Base-by-base conservation (phyloP, 148 eudicot species). In the Talinum fruticosum region DNA sequence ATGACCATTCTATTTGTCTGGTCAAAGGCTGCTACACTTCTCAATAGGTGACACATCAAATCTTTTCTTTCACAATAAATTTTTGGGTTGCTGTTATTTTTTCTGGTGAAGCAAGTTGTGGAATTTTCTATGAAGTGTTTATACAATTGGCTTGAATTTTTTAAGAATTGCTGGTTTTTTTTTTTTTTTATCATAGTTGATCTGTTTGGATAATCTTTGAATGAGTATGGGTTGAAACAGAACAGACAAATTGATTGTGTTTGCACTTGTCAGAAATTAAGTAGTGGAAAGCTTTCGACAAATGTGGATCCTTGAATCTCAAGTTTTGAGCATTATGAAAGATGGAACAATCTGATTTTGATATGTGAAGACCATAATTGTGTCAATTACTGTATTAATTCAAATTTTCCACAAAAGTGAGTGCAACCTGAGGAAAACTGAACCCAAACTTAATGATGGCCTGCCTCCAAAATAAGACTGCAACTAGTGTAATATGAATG, bases 1-100 rank as follows among this genome's bases (percentile, higher is more conserved):
- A 53, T 94, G 68, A 80, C 92, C 66, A 88, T 94, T 77, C 86
- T 94, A 1, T 94, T 92, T 75, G 78, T 92, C 26, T 94, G 98
- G 98, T 92, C 98, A 33, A 94, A 94, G 86, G 86, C 98, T 57
- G 97, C 98, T 19, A 86, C 92, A 57, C 86, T 92, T 87, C 84
- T 94, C 19, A 90, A 90, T 83, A 84, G 97, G 98, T 94, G 81
- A 76, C 30, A 21, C 30, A n/a, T 72, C 37, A 0, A 2, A 69
- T 12, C 18, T 24, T 7, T 66, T 69, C 18, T 8, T 62, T 35
- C 36, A 13, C 12, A 28, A 62, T 12, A 10, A n/a, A 10, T 62
- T 62, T 33, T 62, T 8, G 10, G 66, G 3, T 26, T 62, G 33
- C 2, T 26, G 4, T 62, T 62, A 1, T 16, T 62, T 2, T 1